These are phyloP conservation scores for Teunomyces tritomae DNA, from an alignment of 805 yeast genomes.

Conservation along the genomic window DNA sequence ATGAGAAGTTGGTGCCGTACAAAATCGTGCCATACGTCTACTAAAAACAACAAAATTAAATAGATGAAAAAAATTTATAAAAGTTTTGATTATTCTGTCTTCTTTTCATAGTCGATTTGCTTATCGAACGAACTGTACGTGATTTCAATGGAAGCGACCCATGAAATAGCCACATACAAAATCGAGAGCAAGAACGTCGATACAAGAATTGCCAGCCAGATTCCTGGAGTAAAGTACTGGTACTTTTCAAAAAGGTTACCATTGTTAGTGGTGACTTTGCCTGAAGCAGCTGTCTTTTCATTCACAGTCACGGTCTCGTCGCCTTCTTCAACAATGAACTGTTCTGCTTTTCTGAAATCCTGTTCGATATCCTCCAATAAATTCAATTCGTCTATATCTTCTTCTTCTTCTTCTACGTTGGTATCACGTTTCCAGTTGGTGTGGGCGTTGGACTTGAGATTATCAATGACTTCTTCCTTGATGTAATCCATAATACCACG, in stretches of 20 bases:
- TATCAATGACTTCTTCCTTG: slow-evolving; percentile 18
- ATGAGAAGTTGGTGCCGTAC: slow-evolving; percentile 78
- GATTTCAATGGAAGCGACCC: slow-evolving; percentile 71
- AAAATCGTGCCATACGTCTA: slow-evolving; percentile 88
- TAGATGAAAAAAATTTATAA: background rate
- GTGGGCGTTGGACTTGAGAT: slow-evolving; percentile 12
- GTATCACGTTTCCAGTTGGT: slow-evolving; percentile 14
- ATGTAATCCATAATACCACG: slow-evolving; percentile 21
- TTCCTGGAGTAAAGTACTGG: slow-evolving; percentile 75
- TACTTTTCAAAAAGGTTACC: slow-evolving; percentile 60
- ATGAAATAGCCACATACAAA: slow-evolving; percentile 60
- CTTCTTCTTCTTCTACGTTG: slow-evolving; percentile 4
- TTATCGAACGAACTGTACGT: slow-evolving; percentile 82
- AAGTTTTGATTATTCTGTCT: slow-evolving; percentile 17
- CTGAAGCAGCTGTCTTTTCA: slow-evolving; percentile 10
- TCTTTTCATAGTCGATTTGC: slow-evolving; percentile 52
- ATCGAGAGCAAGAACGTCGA: slow-evolving; percentile 57
- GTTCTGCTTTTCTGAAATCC: slow-evolving; percentile 33
- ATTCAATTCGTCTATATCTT: background rate
- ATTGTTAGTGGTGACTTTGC: slow-evolving; percentile 4
- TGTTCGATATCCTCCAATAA: slow-evolving; percentile 23
- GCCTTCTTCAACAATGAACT: slow-evolving; percentile 25
- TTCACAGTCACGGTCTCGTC: slow-evolving; percentile 20
- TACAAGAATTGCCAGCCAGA: slow-evolving; percentile 73
- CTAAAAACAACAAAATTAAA: slow-evolving; percentile 25